These are phyloP conservation scores for Penicillium sp. DNA, from an alignment of 2,329 filamentous ascomycete genomes.

Conservation along the genomic window DNA sequence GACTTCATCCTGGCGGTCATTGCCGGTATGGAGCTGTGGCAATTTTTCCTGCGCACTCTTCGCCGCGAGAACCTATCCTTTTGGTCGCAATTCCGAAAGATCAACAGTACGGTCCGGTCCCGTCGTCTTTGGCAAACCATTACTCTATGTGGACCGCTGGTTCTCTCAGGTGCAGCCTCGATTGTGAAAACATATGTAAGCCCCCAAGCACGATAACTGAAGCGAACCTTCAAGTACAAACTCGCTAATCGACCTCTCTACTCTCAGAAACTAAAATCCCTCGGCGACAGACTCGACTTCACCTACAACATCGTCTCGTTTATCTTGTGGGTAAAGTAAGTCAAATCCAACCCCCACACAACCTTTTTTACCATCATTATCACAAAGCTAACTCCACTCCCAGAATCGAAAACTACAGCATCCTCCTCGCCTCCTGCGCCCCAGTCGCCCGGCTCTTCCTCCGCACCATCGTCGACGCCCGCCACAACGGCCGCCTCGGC, in stretches of 20 bases:
- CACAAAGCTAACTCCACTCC: neutral
- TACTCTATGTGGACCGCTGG: slow-evolving; percentile 35
- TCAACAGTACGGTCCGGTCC: slow-evolving; percentile 31
- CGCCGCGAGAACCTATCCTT: slow-evolving; percentile 28
- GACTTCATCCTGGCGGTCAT: slow-evolving; percentile 36
- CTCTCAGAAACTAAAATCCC: slow-evolving; percentile 34
- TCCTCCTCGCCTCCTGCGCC: slow-evolving; percentile 38
- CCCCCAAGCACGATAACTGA: neutral
- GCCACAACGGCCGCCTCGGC: slow-evolving; percentile 20
- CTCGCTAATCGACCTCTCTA: neutral
- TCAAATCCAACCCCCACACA: neutral
- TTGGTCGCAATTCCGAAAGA: slow-evolving; percentile 31
- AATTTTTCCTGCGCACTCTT: slow-evolving; percentile 35
- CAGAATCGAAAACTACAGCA: slow-evolving; percentile 42
- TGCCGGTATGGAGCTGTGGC: slow-evolving; percentile 39
- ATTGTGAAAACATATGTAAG: slow-evolving; percentile 41
- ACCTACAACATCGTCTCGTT: slow-evolving; percentile 41
- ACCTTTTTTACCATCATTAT: neutral
- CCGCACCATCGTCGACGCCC: slow-evolving; percentile 30
- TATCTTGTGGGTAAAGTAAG: slow-evolving; percentile 42
- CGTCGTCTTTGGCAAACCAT: slow-evolving; percentile 40
- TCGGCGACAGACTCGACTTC: slow-evolving; percentile 37
- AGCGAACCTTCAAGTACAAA: too few species aligned
- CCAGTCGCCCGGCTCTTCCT: slow-evolving; percentile 38
- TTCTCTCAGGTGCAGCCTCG: slow-evolving; percentile 38